phyloP scores from a whole-genome alignment of 2,329 filamentous ascomycete species.

The Epichloe elymi region DNA sequence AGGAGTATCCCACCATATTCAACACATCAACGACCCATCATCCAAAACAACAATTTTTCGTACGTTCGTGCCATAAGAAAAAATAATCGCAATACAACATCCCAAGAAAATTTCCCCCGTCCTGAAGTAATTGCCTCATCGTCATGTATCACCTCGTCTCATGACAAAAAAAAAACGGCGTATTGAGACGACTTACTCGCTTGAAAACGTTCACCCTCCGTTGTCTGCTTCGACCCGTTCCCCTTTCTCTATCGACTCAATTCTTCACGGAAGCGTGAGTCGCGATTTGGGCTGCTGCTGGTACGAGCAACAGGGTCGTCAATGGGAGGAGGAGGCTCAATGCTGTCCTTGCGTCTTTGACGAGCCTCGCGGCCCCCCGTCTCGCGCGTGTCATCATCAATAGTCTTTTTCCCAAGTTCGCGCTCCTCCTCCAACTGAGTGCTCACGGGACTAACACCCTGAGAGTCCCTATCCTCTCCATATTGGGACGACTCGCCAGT shows the following conservation, averaged over 20 bases:
- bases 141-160: neutral
- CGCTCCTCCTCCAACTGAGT: conserved; percentile 31
- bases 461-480: conserved; percentile 15
- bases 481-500: conserved; percentile 11
- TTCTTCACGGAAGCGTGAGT: conserved; percentile 47
- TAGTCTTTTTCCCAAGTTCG: conserved; percentile 14
- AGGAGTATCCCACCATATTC: neutral
- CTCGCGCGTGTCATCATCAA: conserved; percentile 7
- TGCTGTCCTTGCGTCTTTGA: conserved; percentile 8
- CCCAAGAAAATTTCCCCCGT: neutral
- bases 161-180: no score
- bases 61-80: neutral
- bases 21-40: neutral
- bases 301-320: conserved; percentile 20
- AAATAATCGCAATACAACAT: neutral
- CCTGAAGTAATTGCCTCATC: neutral
- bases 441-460: conserved; percentile 25
- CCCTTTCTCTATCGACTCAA: conserved; percentile 20
- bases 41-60: neutral
- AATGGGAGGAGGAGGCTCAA: conserved; percentile 27
- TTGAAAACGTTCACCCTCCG: no score
- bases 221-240: no score
- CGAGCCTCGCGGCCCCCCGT: conserved; percentile 7
- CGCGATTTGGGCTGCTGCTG: conserved; percentile 39
- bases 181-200: no score